These are phyloP conservation scores for Apiotrichum porosum DNA, from an alignment of 1,284 basidiomycete species.

Conservation along the genomic window DNA sequence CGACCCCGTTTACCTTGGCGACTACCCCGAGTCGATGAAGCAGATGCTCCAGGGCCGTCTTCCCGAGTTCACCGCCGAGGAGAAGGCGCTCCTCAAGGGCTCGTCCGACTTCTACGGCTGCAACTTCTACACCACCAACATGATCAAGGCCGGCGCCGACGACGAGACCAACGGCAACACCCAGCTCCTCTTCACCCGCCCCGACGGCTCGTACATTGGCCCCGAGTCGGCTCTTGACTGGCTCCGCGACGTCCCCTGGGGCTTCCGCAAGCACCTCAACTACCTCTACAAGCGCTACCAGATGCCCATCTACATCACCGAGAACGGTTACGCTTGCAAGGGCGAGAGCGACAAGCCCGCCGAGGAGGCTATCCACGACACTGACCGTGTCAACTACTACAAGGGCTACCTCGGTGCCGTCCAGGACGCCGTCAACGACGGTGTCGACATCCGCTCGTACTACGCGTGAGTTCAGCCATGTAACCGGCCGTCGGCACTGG, in stretches of 20 bases:
- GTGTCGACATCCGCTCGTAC: conserved; percentile 63
- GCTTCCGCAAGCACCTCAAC: conserved; percentile 56
- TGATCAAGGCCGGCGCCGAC: conserved; percentile 51
- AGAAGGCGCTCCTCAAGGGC: conserved; percentile 58
- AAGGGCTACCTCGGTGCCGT: conserved; percentile 60
- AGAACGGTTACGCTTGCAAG: conserved; percentile 69
- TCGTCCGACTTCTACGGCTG: conserved; percentile 29
- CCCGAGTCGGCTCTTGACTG: conserved; percentile 54
- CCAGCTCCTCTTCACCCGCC: conserved; percentile 23
- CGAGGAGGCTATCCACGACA: conserved; percentile 56
- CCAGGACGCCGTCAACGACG: conserved; percentile 60
- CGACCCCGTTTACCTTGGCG: conserved; percentile 69
- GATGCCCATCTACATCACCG: conserved; percentile 64
- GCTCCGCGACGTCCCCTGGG: conserved; percentile 43
- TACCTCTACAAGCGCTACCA: conserved; percentile 64
- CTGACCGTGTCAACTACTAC: conserved; percentile 65
- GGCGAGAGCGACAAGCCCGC: conserved; percentile 58
- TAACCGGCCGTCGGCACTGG: too few species aligned
- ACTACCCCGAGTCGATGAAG: conserved; percentile 62
- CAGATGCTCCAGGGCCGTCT: conserved; percentile 61
- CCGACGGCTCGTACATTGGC: conserved; percentile 61
- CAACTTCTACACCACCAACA: conserved; percentile 63
- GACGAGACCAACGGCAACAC: conserved; percentile 62
- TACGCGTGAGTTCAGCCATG: conserved; percentile 58
- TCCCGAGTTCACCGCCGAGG: conserved; percentile 61